Conservation (phyloP, 2,329 filamentous ascomycete species). For the Phialemoniopsis sp. region DNA sequence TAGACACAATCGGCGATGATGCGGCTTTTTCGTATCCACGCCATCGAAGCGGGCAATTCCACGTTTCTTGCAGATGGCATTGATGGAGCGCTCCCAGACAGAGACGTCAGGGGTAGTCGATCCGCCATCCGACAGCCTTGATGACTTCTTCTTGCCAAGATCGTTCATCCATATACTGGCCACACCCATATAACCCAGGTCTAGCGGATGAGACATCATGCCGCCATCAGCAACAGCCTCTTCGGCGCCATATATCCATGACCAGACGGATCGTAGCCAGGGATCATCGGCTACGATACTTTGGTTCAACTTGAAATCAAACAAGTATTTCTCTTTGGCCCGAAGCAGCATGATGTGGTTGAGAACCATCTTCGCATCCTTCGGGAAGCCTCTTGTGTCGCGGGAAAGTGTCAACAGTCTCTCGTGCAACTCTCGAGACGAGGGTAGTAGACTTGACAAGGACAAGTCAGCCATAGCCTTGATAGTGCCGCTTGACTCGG, state of each 20-base stretch:
- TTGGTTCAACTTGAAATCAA: slow-evolving; percentile 62
- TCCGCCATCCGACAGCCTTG: slow-evolving; percentile 39
- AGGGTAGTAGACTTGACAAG: too few species aligned
- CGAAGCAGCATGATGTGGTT: slow-evolving; percentile 57
- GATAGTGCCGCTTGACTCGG: not conserved
- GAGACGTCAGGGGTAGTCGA: slow-evolving; percentile 39
- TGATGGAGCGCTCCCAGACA: slow-evolving; percentile 59
- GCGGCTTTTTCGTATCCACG: slow-evolving; percentile 49
- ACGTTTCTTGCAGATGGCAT: slow-evolving; percentile 58
- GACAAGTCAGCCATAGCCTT: too few species aligned
- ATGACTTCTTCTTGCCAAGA: slow-evolving; percentile 48
- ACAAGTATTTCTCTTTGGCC: slow-evolving; percentile 58
- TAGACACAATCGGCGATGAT: slow-evolving; percentile 71
- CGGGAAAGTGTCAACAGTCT: slow-evolving; percentile 41
- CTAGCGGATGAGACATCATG: slow-evolving; percentile 66
- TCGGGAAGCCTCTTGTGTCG: slow-evolving; percentile 40
- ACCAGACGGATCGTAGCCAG: slow-evolving; percentile 77
- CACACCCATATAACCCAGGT: slow-evolving; percentile 74
- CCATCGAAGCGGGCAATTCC: slow-evolving; percentile 38
- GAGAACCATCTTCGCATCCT: slow-evolving; percentile 45
- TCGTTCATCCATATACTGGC: slow-evolving; percentile 68
- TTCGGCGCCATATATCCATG: slow-evolving; percentile 68
- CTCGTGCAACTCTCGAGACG: slow-evolving; percentile 49
- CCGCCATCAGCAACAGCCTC: slow-evolving; percentile 60
- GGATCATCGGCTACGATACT: slow-evolving; percentile 66